Percentiles rank a stretch among this genome's conserved stretches.
Conservation (phyloP, 2,329 filamentous ascomycete genomes). For the Fusarium foetens region DNA sequence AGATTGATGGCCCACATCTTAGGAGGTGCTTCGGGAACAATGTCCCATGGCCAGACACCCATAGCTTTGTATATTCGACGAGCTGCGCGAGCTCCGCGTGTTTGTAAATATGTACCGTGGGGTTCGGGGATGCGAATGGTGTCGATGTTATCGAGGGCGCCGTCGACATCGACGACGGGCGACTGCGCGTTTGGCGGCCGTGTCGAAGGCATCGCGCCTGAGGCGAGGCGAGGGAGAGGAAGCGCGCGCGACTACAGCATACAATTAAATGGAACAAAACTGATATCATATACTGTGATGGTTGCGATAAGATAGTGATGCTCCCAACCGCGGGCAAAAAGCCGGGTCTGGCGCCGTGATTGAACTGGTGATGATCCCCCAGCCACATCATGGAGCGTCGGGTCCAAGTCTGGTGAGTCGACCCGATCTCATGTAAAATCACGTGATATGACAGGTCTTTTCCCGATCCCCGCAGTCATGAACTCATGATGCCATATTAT, state of each 20-base stretch:
- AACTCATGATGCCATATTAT: slow-evolving; percentile 42
- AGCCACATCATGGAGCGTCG: slow-evolving; percentile 44
- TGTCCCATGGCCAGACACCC: slow-evolving; percentile 46
- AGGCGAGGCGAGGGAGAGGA: neutral
- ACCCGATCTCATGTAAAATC: slow-evolving; percentile 38
- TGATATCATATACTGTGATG: neutral
- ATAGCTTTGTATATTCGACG: slow-evolving; percentile 43
- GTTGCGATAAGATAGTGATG: slow-evolving; percentile 1
- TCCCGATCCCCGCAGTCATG: slow-evolving; percentile 44
- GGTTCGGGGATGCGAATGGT: slow-evolving; percentile 43
- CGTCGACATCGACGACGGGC: slow-evolving; percentile 36
- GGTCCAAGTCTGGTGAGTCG: slow-evolving; percentile 7
- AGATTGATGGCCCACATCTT: slow-evolving; percentile 47
- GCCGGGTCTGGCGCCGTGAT: slow-evolving; percentile 35
- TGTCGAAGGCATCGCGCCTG: slow-evolving; percentile 40
- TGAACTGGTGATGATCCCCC: slow-evolving; percentile 35
- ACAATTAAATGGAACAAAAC: slow-evolving; percentile 12
- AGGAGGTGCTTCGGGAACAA: slow-evolving; percentile 44
- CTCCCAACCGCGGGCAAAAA: slow-evolving; percentile 39
- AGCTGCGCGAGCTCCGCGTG: slow-evolving; percentile 43
- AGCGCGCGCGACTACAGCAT: slow-evolving; percentile 20
- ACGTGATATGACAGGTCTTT: slow-evolving; percentile 33
- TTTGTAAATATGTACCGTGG: slow-evolving; percentile 39
- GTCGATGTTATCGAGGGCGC: slow-evolving; percentile 37
- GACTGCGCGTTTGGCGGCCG: slow-evolving; percentile 38